Evolutionary conservation across 768 basidiomycete genomes (phyloP), one percentile per base, ranked within the genome.

Genomic region (Pulveroboletus ravenelii): DNA sequence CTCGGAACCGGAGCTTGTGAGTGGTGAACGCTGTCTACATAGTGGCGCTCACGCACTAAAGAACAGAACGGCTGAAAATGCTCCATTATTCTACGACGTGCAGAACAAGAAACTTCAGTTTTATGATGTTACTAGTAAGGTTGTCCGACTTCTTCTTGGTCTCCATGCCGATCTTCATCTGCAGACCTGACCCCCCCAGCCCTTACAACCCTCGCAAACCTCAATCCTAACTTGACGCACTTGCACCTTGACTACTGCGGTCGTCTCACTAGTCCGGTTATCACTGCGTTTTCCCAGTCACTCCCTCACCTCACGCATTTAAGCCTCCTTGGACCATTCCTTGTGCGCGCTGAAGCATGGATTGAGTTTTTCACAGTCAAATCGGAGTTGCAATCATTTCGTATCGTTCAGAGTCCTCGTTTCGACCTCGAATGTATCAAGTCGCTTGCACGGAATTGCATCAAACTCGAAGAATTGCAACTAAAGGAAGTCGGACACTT

Each of bases 81-180:
- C 80, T 0, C 78, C 76, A 20, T 72, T 99, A 10, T 97, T 99
- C 70, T 94, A 96, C 62, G 84, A 84, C 51, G 71, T 80, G 2
- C 69, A 78, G 20, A 87, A 93, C 55, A 74, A 75, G 4, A 75
- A 71, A 9, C 72, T 99, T 31, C 80, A 77, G 0, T 69, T 99
- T 35, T 94, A 90, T 60, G 96, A 99, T 69, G 87, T 84, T 37
- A 96, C 95, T 0, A 85, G 93, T 95, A 65, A 57, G 87, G 70
- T n/a, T 4, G 15, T 7, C 38, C 12, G 49, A 2, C 38, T 18
- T 30, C 40, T 32, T 14, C 15, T 10, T 32, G 42, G 2, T n/a
- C 15, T 36, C 9, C 18, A 42, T 45, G 1, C 30, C 63, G 15
- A 61, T 6, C 2, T 36, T 36, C 15, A 27, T 38, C 42, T n/a